Conservation (phyloP, 2,329 filamentous ascomycete species). For the Xylaria sp. region DNA sequence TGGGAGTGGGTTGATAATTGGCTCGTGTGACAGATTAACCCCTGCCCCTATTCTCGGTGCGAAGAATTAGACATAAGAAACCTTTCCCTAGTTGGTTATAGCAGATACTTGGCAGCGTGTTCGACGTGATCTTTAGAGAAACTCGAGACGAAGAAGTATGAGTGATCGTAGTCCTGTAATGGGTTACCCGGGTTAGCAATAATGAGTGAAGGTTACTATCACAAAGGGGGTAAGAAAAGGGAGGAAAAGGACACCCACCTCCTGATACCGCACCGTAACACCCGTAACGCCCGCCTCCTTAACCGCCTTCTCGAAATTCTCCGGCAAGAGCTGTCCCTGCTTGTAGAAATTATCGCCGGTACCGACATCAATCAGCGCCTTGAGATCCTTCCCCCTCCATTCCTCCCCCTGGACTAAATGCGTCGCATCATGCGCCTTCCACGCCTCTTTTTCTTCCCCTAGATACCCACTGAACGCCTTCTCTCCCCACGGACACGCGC, state of each 20-base stretch:
- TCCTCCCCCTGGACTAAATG: constrained; percentile 81
- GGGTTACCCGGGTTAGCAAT: background rate
- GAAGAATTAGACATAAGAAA: background rate
- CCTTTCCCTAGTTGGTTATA: constrained; percentile 44
- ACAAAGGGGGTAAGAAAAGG: no score
- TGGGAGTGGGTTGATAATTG: background rate
- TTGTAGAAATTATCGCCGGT: constrained; percentile 98
- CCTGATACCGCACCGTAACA: constrained; percentile 83
- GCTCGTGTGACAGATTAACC: background rate
- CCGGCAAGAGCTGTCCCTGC: constrained; percentile 88
- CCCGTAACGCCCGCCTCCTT: constrained; percentile 79
- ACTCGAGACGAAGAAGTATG: constrained; percentile 94
- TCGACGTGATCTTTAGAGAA: constrained; percentile 92
- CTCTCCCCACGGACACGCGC: constrained; percentile 89
- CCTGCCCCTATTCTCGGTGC: background rate
- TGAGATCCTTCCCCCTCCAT: constrained; percentile 68
- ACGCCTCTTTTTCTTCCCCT: constrained; percentile 78
- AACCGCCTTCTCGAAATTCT: constrained; percentile 87
- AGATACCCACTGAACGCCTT: constrained; percentile 96
- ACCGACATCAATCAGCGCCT: constrained; percentile 89
- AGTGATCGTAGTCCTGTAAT: constrained; percentile 87
- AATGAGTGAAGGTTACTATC: background rate
- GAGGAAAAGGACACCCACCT: constrained; percentile 58
- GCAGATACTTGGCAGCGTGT: constrained; percentile 88
- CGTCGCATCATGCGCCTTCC: constrained; percentile 91